Percentiles rank a stretch among this genome's conserved stretches.
Conservation (phyloP, 176 grass and related monocot species). For the Aegilops speltoides region DNA sequence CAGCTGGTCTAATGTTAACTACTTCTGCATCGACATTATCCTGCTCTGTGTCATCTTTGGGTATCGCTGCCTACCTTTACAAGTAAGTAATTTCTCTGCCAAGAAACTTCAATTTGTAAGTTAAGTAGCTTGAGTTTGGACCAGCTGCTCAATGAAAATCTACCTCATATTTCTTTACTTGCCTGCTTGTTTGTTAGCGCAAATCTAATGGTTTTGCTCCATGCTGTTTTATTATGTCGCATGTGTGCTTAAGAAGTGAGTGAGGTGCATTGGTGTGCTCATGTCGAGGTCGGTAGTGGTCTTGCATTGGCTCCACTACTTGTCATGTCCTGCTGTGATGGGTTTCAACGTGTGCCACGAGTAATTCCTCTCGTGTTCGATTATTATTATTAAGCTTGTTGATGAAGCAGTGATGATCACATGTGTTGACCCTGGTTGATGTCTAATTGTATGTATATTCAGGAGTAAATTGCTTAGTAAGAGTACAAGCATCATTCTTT, state of each 20-base stretch:
- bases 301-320: not conserved
- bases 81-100: slow-evolving; percentile 54
- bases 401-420: not conserved
- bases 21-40: slow-evolving; percentile 76
- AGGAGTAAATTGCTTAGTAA: slow-evolving; percentile 18
- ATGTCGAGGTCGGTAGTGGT: not conserved
- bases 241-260: slow-evolving; percentile 77
- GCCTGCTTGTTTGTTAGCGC: not conserved
- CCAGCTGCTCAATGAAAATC: not conserved
- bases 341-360: too few relatives aligned
- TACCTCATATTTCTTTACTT: not conserved
- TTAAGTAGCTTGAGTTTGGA: not conserved
- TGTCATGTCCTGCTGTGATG: not conserved
- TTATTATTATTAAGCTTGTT: not conserved
- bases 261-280: slow-evolving; percentile 1
- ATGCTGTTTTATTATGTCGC: slow-evolving; percentile 1
- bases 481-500: slow-evolving; percentile 17
- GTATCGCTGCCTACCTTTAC: slow-evolving; percentile 82
- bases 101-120: not conserved
- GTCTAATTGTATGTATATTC: slow-evolving; percentile 44
- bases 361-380: slow-evolving; percentile 2
- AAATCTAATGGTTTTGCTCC: not conserved
- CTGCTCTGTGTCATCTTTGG: slow-evolving; percentile 77
- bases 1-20: too few relatives aligned
- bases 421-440: not conserved